These are phyloP conservation scores for Lactarius sp. DNA, from an alignment of 768 basidiomycete genomes.

Conservation along the genomic window DNA sequence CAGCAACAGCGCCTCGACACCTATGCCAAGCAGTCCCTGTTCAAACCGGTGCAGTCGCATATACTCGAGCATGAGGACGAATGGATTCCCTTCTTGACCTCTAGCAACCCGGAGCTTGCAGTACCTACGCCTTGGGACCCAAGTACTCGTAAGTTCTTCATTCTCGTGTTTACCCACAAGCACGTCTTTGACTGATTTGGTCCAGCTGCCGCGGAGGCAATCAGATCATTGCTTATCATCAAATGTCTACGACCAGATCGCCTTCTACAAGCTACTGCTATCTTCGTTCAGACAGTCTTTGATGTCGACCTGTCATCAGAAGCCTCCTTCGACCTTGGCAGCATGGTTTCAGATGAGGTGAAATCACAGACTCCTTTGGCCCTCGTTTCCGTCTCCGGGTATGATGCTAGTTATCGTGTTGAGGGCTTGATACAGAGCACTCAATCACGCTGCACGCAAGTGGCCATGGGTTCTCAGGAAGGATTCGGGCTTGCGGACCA, in stretches of 20 bases:
- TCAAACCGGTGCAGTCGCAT: conserved; percentile 68
- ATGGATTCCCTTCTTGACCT: conserved; percentile 71
- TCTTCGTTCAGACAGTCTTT: conserved; percentile 75
- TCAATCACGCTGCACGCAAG: conserved; percentile 73
- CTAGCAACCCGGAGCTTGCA: conserved; percentile 56
- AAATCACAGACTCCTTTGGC: conserved; percentile 79
- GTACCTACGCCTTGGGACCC: conserved; percentile 80
- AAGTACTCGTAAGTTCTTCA: conserved; percentile 58
- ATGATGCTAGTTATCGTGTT: conserved; percentile 97
- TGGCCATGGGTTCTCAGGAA: conserved; percentile 98
- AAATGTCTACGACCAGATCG: conserved; percentile 94
- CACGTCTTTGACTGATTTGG: conserved; percentile 22
- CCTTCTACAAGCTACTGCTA: conserved; percentile 73
- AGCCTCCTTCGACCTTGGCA: conserved; percentile 68
- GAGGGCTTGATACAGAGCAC: conserved; percentile 80
- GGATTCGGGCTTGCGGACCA: conserved; percentile 96
- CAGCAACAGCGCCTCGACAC: conserved; percentile 63
- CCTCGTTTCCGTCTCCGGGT: conserved; percentile 89
- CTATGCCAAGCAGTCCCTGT: conserved; percentile 68
- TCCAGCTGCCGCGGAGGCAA: conserved; percentile 65
- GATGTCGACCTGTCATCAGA: conserved; percentile 70
- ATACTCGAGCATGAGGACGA: conserved; percentile 54
- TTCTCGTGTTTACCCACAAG: neutral
- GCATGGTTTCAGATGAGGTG: conserved; percentile 77
- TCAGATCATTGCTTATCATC: conserved; percentile 72